Base-by-base conservation (phyloP, 2,329 filamentous ascomycete species). In the Diaporthe helianthi region DNA sequence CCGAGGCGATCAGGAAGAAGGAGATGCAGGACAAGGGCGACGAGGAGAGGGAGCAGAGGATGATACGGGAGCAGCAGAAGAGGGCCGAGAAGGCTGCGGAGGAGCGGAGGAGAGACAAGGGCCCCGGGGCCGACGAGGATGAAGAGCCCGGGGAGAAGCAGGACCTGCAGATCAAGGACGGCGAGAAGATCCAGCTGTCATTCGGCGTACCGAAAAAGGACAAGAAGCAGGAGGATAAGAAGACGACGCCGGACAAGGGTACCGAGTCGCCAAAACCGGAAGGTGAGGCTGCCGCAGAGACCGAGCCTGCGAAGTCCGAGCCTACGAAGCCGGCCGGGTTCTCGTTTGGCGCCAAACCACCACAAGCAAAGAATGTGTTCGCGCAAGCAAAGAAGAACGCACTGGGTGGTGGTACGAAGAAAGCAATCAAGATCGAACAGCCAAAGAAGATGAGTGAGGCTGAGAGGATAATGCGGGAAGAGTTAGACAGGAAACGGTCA, bases 21-120 rank as follows among this genome's bases (percentile, higher is more conserved):
- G 94, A 98, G 79, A 87, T 92, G 67, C 90, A 94, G 79, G 94
- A 98, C 75, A 93, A 92, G 74, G 93, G 94, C 2, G 94, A 98
- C 74, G 95, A 98, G 78, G 93, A 97, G 80, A 82, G 93, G 60
- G 94, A 98, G 80, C 91, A 95, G 80, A 89, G 87, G 76, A 85
- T 94, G 83, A 90, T 99, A 53, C 86, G 87, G 75, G 92, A 93
- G 76, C 96, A 98, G 84, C 92, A 98, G 60, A 88, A 89, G 78
- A 85, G 92, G 69, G 94, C 94, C 2, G 86, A 89, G 75, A 86
- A 85, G 71, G 86, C 87, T 61, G 87, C 85, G 4, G 84, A 86
- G 68, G 80, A 79, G 24, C 80, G 82, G 19, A 80, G 78, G 26
- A 80, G 78, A 10, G 80, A 80, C 2, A 83, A 81, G 24, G 74